Conservation (phyloP, 176 grass and related monocot genomes). For the Carex kokanica region DNA sequence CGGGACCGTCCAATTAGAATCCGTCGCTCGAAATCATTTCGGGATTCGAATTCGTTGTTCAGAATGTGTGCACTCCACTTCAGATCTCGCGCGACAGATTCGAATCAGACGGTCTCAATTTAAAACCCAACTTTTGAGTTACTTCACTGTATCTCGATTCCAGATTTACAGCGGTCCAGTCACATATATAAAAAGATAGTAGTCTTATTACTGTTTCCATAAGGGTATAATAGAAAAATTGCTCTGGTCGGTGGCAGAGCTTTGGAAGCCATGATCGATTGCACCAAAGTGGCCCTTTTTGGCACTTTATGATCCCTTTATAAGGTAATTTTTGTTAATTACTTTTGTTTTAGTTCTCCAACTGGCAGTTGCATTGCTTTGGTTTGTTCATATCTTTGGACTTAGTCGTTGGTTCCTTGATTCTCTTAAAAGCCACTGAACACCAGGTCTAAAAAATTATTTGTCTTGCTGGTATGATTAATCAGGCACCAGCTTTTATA, state of each 20-base stretch:
- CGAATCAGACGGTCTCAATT: too few relatives aligned
- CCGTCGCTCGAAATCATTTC: too few relatives aligned
- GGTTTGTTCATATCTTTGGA: background rate
- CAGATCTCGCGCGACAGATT: too few relatives aligned
- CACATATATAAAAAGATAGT: background rate
- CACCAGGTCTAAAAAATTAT: background rate
- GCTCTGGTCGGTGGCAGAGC: background rate
- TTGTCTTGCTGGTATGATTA: background rate
- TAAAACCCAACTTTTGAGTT: too few relatives aligned
- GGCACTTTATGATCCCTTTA: background rate
- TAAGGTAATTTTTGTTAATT: background rate
- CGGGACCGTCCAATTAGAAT: too few relatives aligned
- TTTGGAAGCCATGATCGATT: constrained; percentile 20
- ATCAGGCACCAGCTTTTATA: background rate
- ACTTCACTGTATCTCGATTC: too few relatives aligned
- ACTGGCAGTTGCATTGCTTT: background rate
- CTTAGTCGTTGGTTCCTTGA: background rate
- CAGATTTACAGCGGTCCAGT: background rate
- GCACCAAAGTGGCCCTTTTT: constrained; percentile 7
- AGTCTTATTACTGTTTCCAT: constrained; percentile 1
- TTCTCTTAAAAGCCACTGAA: background rate
- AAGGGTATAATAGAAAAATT: background rate
- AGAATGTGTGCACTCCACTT: too few relatives aligned
- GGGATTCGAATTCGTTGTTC: too few relatives aligned
- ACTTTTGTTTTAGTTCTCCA: background rate